Evolutionary conservation across 768 basidiomycete genomes (phyloP).

Genomic region (Pisolithus microcarpus): DNA sequence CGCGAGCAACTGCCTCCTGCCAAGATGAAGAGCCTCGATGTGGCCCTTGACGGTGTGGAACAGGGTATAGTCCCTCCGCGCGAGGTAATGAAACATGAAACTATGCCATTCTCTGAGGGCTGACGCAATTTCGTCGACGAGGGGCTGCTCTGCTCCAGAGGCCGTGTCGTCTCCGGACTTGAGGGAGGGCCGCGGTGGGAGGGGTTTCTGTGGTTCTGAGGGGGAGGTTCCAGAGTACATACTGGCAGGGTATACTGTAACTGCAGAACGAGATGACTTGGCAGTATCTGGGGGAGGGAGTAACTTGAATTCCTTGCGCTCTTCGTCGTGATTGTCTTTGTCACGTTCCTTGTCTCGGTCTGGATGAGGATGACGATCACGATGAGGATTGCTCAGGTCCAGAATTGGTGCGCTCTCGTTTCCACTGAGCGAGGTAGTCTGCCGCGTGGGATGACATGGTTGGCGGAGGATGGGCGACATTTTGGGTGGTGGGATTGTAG

Average conservation of each 20-base stretch:
- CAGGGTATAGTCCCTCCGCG: conserved; percentile 79
- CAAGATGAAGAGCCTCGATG: conserved; percentile 85
- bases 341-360: conserved; percentile 48
- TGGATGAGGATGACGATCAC: conserved; percentile 25
- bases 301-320: conserved; percentile 62
- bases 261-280: conserved; percentile 61
- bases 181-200: conserved; percentile 88
- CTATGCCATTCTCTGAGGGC: conserved; percentile 95
- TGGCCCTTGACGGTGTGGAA: conserved; percentile 84
- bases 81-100: conserved; percentile 86
- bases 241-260: conserved; percentile 69
- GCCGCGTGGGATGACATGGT: conserved; percentile 34
- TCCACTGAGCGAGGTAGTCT: conserved; percentile 42
- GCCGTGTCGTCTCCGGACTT: conserved; percentile 92
- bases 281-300: conserved; percentile 71
- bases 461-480: conserved; percentile 24
- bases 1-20: conserved; percentile 84
- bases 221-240: conserved; percentile 68
- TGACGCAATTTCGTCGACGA: conserved; percentile 96
- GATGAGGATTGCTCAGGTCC: conserved; percentile 18
- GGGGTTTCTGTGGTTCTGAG: conserved; percentile 59
- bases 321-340: conserved; percentile 56
- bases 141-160: conserved; percentile 75
- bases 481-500: conserved; percentile 20
- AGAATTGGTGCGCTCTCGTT: conserved; percentile 25